Evolutionary conservation across 2,329 filamentous ascomycete species (phyloP), one percentile per base, ranked within the genome.

Genomic region (Paradendryphiella salina): DNA sequence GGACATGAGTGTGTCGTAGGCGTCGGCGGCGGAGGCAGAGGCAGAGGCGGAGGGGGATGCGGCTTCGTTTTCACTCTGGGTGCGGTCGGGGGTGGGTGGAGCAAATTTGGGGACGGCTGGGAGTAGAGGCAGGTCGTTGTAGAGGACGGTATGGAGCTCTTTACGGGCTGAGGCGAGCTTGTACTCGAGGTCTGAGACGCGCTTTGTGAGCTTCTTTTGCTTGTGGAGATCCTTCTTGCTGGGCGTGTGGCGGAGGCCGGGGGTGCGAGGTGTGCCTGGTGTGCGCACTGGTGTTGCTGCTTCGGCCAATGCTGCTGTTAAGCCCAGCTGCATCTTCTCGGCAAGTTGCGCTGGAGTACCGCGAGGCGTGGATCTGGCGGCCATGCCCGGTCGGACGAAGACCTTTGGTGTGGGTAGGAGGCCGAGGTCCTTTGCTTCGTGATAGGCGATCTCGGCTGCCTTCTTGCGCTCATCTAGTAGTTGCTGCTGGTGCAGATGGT

Each of bases 141-240:
- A 50, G 13, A 81, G 69, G 32, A 79, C 73, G 4, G 79, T 72
- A 26, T 76, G 73, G 18, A 86, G 75, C 66, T 86, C 80, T 40
- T 76, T 76, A 28, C 81, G 76, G 7, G 82, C 82, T 29, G 76
- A 75, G 13, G 80, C 73, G 23, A 86, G 76, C 63, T 85, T 84
- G 10, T 74, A 66, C 59, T 86, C 83, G 10, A 86, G 76, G 56
- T 85, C 79, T 57, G 81, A 84, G 23, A 86, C 82, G 44, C 81
- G 78, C 70, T 83, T 84, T 33, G 77, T 73, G 26, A 86, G 71
- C 54, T 82, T 84, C 50, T 79, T 75, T 59, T 85, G 81, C 60
- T 78, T 80, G 41, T 79, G 74, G 5, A 85, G 70, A 44, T 85
- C 83, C 58, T 79, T 81, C 60, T 79, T 81, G 2, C 81, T 83